Base-by-base conservation (phyloP, 352 stramenopile genomes). In the Pythium folliculosum region DNA sequence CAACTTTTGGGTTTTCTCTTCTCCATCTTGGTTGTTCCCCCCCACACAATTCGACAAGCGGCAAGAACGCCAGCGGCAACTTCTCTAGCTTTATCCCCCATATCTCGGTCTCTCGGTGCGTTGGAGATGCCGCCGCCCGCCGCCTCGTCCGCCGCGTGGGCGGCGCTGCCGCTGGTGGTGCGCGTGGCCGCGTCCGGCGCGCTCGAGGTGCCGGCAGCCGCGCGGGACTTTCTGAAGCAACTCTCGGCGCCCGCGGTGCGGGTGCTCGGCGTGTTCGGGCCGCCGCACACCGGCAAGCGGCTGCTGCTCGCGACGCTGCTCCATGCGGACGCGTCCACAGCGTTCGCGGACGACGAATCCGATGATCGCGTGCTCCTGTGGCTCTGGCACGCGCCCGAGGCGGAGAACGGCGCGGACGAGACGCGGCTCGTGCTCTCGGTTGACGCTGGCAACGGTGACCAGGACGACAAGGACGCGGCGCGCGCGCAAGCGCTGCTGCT, bases 221-320 rank as follows among this genome's bases (percentile, higher is more conserved):
- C 76, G 30, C 64, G 67, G 48, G 44, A 59, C 21, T 70, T 69
- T 54, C 65, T 86, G 4, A 54, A 69, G 54, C 61, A 56, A 22
- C 30, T 61, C 43, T 17, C 8, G 0, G 63, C 63, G 6, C 52
- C 59, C 17, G 60, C 65, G 8, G 35, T 89, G 3, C 73, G 76
- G 30, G 71, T 88, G 30, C 40, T 90, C 23, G 80, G 82, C 19
- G 23, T 87, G 35, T 82, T 75, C 9, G 78, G 81, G 10, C 71
- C 75, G 9, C 63, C 59, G 61, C 63, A 59, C 55, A 77, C 76
- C 14, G 72, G 72, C 62, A 86, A 86, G 50, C 69, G 69, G 1
- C 61, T 90, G 61, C 69, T 90, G 17, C 77, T 90, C 17, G 47
- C 69, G 21, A 82, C 79, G 44, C 32, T 89, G 37, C 65, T 90